Evolutionary conservation across 1,284 basidiomycete species (phyloP).

Genomic region (Rhodotorula sp.): DNA sequence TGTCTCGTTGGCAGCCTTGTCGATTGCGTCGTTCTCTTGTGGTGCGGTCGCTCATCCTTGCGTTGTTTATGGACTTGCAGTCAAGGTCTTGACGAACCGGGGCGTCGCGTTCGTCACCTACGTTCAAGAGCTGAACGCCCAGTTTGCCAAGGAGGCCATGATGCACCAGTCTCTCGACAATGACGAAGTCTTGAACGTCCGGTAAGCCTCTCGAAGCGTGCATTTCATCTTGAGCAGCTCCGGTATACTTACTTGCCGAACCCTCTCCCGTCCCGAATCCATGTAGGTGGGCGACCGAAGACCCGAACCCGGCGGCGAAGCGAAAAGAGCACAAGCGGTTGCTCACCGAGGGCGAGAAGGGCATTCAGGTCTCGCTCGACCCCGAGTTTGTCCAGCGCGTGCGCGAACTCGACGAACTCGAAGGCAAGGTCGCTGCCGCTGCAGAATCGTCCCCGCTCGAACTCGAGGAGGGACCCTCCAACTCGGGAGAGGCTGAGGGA

Average conservation of each 20-base stretch:
- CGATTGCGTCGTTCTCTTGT: not conserved
- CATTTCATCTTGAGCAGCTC: not conserved
- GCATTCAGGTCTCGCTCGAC: conserved; percentile 66
- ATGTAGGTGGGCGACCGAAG: conserved; percentile 81
- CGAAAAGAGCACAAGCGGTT: conserved; percentile 77
- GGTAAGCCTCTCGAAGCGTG: conserved; percentile 52
- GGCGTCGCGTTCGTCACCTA: conserved; percentile 98
- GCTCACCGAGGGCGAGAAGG: conserved; percentile 76
- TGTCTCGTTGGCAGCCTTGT: not conserved
- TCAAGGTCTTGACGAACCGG: conserved; percentile 88
- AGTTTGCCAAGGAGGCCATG: conserved; percentile 99
- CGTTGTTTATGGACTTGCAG: conserved; percentile 51
- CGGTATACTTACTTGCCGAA: not conserved
- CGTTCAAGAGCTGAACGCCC: conserved; percentile 77
- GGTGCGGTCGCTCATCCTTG: not conserved
- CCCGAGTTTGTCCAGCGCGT: conserved; percentile 88
- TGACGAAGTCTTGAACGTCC: conserved; percentile 95
- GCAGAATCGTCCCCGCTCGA: conserved; percentile 26
- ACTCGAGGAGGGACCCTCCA: conserved; percentile 17
- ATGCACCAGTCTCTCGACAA: conserved; percentile 96
- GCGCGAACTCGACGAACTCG: conserved; percentile 45
- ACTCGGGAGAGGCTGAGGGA: conserved; percentile 40
- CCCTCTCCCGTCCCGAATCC: not conserved
- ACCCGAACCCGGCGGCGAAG: conserved; percentile 87
- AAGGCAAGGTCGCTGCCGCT: conserved; percentile 38